phyloP scores from a whole-genome alignment of 768 basidiomycete genomes.

The Tricholoma hemisulphureum region DNA sequence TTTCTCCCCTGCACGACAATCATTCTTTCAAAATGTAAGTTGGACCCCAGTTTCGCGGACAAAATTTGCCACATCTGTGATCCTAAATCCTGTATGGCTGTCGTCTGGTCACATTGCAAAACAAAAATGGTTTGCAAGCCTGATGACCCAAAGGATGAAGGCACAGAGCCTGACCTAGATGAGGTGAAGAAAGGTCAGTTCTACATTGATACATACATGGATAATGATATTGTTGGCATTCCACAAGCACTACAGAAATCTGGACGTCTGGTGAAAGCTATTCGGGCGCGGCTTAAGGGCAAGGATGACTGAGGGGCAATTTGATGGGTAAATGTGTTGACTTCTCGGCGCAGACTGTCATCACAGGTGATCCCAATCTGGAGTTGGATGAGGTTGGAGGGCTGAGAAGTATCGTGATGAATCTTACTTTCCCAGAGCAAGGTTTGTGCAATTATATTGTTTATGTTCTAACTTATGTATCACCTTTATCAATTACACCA shows the following conservation, averaged over 20 bases:
- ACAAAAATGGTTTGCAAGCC: constrained; percentile 85
- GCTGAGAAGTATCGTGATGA: constrained; percentile 94
- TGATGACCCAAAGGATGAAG: constrained; percentile 86
- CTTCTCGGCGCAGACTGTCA: constrained; percentile 98
- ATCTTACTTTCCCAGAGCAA: constrained; percentile 94
- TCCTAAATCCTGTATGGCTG: constrained; percentile 82
- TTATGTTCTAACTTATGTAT: not conserved
- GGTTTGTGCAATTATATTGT: constrained; percentile 45
- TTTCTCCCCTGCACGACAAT: constrained; percentile 24
- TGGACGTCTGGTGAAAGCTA: constrained; percentile 96
- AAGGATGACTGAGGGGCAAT: constrained; percentile 98
- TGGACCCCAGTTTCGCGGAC: constrained; percentile 80
- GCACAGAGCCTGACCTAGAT: constrained; percentile 61
- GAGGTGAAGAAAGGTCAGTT: constrained; percentile 94
- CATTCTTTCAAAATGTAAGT: constrained; percentile 49
- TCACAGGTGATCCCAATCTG: constrained; percentile 97
- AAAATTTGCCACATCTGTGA: constrained; percentile 86
- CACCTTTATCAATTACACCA: constrained; percentile 77
- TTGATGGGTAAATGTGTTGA: constrained; percentile 99
- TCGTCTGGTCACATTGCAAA: constrained; percentile 86
- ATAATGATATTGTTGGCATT: constrained; percentile 97
- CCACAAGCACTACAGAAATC: constrained; percentile 97
- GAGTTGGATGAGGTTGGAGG: constrained; percentile 97
- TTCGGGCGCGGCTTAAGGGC: constrained; percentile 96
- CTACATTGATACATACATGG: constrained; percentile 99